Evolutionary conservation across 768 basidiomycete genomes (phyloP).

Genomic region (Russula compacta): DNA sequence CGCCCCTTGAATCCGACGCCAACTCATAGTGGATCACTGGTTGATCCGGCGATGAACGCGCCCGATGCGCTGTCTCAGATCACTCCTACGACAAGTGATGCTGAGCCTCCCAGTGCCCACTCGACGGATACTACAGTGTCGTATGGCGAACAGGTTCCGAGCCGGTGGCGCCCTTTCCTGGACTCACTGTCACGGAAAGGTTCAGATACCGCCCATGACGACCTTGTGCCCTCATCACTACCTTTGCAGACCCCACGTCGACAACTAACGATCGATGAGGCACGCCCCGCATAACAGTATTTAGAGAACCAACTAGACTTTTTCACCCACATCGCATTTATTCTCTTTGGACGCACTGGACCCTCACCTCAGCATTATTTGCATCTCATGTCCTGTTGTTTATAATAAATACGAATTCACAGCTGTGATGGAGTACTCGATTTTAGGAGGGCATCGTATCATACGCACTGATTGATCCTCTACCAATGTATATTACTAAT

Average conservation of each 20-base stretch:
- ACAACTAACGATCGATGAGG: conserved; percentile 5
- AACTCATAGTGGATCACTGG: conserved; percentile 30
- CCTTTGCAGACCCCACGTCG: neutral
- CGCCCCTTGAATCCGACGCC: conserved; percentile 49
- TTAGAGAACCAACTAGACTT: neutral
- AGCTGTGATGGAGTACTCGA: neutral
- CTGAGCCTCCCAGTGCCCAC: conserved; percentile 17
- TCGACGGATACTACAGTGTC: conserved; percentile 16
- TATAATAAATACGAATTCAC: neutral
- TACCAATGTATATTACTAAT: conserved; percentile 13
- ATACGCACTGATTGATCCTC: conserved; percentile 4
- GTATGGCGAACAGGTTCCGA: conserved; percentile 12
- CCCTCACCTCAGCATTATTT: conserved; percentile 3
- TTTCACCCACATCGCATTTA: neutral
- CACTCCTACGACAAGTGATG: conserved; percentile 26
- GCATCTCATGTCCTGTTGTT: conserved; percentile 6
- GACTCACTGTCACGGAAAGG: neutral
- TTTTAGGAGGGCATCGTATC: neutral
- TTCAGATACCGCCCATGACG: neutral
- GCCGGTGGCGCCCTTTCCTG: conserved; percentile 12
- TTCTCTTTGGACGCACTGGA: conserved; percentile 1
- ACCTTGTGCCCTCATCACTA: neutral
- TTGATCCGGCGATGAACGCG: conserved; percentile 34
- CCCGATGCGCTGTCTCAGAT: conserved; percentile 37
- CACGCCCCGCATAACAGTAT: conserved; percentile 1